A percentile compares a stretch with the other conserved stretches of the same genome.
Conservation (phyloP, 108 stramenopile species). For the Fragilaria crotonensis region DNA sequence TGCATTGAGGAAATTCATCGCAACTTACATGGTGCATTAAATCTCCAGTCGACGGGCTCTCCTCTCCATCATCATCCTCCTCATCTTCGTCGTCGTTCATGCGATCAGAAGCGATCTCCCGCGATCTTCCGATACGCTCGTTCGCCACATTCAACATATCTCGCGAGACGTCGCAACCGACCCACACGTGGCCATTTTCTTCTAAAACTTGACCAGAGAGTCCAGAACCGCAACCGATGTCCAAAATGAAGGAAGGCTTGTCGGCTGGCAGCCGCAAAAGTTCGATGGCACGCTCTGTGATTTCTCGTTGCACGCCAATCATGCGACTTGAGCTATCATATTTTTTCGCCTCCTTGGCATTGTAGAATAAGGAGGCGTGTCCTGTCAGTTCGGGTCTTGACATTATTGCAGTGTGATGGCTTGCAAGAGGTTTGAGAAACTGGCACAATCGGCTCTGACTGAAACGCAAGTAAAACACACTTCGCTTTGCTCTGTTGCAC, state of each 20-base stretch:
- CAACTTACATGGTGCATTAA: conserved; percentile 63
- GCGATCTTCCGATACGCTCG: conserved; percentile 73
- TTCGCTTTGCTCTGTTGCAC: no score
- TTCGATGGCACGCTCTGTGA: conserved; percentile 96
- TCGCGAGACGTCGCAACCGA: conserved; percentile 91
- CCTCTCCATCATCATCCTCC: conserved; percentile 7
- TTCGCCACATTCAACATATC: conserved; percentile 97
- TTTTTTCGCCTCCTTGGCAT: conserved; percentile 91
- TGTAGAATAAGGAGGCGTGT: conserved; percentile 87
- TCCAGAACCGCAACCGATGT: conserved; percentile 97
- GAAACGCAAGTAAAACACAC: no score
- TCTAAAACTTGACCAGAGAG: conserved; percentile 92
- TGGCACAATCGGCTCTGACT: no score
- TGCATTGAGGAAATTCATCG: no score
- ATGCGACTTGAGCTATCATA: conserved; percentile 94
- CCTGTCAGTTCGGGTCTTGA: conserved; percentile 89
- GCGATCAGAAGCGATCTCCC: conserved; percentile 18
- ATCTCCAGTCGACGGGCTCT: conserved; percentile 59
- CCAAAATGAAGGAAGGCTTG: conserved; percentile 71
- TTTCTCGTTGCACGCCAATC: conserved; percentile 92
- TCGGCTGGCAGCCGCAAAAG: conserved; percentile 61
- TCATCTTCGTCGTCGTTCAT: conserved; percentile 27
- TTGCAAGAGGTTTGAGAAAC: neutral
- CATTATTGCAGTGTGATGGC: conserved; percentile 40
- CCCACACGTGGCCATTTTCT: conserved; percentile 94